phyloP scores from a whole-genome alignment of 345 rosid genomes.

The Eucalyptus leucophloia region DNA sequence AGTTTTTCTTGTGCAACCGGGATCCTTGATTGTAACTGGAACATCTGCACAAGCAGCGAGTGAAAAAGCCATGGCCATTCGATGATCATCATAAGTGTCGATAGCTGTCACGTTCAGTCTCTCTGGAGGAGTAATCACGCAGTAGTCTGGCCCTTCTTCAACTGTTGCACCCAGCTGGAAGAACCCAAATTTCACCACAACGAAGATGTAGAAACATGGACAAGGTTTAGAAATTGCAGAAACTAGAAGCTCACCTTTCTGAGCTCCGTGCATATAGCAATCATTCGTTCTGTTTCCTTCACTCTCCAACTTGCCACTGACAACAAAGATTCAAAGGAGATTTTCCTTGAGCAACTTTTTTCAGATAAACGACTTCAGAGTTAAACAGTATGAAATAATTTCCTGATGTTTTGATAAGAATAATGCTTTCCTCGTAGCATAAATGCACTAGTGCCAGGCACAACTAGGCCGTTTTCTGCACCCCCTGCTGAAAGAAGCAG shows the following conservation, averaged over 20 bases:
- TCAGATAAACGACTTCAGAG: background rate
- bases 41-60: constrained; percentile 96
- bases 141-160: constrained; percentile 93
- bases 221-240: background rate
- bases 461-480: background rate
- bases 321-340: background rate
- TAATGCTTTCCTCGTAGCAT: background rate
- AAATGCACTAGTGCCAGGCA: background rate
- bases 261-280: constrained; percentile 94
- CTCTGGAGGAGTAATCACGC: constrained; percentile 90
- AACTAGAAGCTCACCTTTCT: constrained; percentile 42
- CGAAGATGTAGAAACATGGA: background rate
- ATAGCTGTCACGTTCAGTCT: constrained; percentile 61
- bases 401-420: background rate
- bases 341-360: background rate
- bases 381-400: background rate
- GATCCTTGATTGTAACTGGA: constrained; percentile 88
- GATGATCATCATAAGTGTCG: constrained; percentile 92
- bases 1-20: constrained; percentile 85
- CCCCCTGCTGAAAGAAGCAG: background rate
- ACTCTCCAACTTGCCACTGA: constrained; percentile 99
- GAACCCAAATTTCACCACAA: background rate
- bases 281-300: constrained; percentile 96
- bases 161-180: constrained; percentile 91
- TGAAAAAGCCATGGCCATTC: constrained; percentile 99